A percentile compares a stretch with the other conserved stretches of the same genome.
Conservation (phyloP, 495 filamentous ascomycete species). For the Xylaria curta region DNA sequence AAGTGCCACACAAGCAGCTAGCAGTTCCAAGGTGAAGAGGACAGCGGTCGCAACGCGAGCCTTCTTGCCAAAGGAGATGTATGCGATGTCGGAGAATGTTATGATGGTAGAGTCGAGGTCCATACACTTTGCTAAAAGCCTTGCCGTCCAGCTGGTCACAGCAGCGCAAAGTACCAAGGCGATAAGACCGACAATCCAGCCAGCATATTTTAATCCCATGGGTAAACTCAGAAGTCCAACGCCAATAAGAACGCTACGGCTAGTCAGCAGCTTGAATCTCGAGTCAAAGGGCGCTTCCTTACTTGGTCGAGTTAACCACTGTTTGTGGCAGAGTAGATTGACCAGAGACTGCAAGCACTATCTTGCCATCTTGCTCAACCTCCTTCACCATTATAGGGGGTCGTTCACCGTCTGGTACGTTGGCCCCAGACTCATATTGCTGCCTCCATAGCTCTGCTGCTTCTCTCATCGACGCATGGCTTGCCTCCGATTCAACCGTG, state of each 20-base stretch:
- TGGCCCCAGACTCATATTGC: constrained; percentile 62
- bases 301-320: constrained; percentile 94
- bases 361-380: constrained; percentile 86
- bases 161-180: constrained; percentile 76
- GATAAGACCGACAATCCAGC: constrained; percentile 83
- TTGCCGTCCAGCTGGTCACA: constrained; percentile 85
- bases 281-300: constrained; percentile 13
- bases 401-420: constrained; percentile 65
- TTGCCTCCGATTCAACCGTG: constrained; percentile 71
- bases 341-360: constrained; percentile 81
- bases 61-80: constrained; percentile 84
- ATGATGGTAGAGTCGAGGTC: constrained; percentile 74
- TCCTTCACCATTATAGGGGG: constrained; percentile 85
- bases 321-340: constrained; percentile 95
- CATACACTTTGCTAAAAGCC: constrained; percentile 85
- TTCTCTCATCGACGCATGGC: constrained; percentile 71
- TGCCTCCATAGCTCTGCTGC: constrained; percentile 75
- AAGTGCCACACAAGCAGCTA: constrained; percentile 88
- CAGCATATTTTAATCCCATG: constrained; percentile 85
- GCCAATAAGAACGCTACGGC: constrained; percentile 75
- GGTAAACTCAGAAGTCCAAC: constrained; percentile 89
- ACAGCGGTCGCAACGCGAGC: constrained; percentile 82
- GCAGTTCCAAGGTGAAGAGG: constrained; percentile 85
- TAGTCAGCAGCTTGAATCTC: constrained; percentile 28
- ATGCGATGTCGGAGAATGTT: constrained; percentile 95